Evolutionary conservation across 108 stramenopile species (phyloP), one percentile per base, ranked within the genome.

Genomic region (Asterionellopsis glacialis): DNA sequence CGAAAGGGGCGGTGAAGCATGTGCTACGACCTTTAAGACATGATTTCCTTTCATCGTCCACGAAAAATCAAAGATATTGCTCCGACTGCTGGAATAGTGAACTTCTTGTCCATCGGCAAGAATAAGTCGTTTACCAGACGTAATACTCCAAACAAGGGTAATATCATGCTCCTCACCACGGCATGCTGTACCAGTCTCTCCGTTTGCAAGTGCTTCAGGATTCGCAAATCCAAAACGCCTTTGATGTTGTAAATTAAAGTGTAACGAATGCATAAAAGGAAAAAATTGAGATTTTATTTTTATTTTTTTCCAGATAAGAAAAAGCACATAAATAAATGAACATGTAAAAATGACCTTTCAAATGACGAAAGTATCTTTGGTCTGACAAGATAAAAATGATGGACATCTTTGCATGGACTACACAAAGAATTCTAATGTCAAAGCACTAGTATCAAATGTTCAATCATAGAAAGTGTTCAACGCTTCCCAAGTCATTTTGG

Each of bases 101-200:
- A 89, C 74, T 63, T 90, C 93, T 51, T 88, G 81, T 16, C 88
- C 88, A 60, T 93, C 92, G 3, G 74, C 74, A 61, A 88, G 55
- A 42, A 90, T 73, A 18, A 86, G 58, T 22, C 89, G 76, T 57
- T 94, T 94, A 38, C 93, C 93, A 28, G 80, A 82, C 10, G 93
- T 90, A 42, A 94, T 64, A 62, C 72, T 74, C 93, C 93, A 94
- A 28, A 91, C 84, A 41, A 94, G 64, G 45, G 85, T 88, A 41
- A 94, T 81, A 61, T 94, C 93, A 63, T 94, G 93, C 61, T 94
- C 93, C 75, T 94, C 90, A 9, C 93, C 93, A 41, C 93, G 85
- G 51, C 88, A 90, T 23, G 77, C 88, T 15, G 86, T 91, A 24
- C 90, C 93, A 39, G 90, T 90, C 64, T 82, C 76, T 27, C 90